Percentiles rank a stretch among this genome's conserved stretches.
Evolutionary conservation across 75 land plant species (phyloP).

Genomic region (Sequoiadendron giganteum): DNA sequence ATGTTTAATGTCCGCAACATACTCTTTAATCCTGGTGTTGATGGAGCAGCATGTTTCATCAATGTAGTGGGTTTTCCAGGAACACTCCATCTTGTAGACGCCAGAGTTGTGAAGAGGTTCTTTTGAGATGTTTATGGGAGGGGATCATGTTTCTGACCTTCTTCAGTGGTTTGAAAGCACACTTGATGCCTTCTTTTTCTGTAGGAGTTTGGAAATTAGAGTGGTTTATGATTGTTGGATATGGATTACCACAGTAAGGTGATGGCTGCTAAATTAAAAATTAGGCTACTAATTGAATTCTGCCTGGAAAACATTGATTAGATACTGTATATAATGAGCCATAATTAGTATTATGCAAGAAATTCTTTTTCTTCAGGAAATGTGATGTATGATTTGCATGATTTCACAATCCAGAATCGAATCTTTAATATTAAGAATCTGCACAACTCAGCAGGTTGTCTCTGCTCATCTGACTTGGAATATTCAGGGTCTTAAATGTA

Average conservation of each 20-base stretch:
- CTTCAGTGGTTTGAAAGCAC: too few species aligned
- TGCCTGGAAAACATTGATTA: background rate
- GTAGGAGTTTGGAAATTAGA: too few species aligned
- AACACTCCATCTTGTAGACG: too few species aligned
- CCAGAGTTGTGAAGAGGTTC: too few species aligned
- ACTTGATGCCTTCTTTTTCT: too few species aligned
- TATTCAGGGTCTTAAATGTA: background rate
- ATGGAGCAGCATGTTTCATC: too few species aligned
- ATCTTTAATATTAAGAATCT: background rate
- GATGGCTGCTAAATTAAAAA: background rate
- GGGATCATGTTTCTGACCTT: too few species aligned
- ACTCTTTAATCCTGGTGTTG: too few species aligned
- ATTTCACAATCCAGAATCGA: background rate
- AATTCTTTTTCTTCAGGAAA: background rate
- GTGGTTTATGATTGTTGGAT: background rate
- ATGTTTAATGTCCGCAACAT: too few species aligned
- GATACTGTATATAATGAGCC: background rate
- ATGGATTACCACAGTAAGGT: background rate
- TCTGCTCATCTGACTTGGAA: background rate
- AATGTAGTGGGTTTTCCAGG: too few species aligned
- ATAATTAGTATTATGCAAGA: too few species aligned
- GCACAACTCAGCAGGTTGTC: background rate
- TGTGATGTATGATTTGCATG: background rate
- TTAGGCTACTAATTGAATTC: background rate
- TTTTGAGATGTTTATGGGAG: too few species aligned